Conservation (phyloP, 208 protist species). For the Trichomonas vaginalis region DNA sequence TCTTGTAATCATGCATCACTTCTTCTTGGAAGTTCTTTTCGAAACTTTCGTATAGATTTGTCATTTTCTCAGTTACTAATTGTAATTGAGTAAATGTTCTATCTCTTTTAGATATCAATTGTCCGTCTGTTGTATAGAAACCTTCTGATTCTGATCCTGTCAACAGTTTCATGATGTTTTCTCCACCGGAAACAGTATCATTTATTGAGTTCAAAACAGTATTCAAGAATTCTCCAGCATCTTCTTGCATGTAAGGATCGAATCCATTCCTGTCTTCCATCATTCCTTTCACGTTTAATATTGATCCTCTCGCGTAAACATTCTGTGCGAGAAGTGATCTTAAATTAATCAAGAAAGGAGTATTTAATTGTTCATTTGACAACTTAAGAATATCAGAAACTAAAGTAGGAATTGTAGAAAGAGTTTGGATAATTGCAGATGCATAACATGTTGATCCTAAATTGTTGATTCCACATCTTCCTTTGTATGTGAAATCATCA, state of each 20-base stretch:
- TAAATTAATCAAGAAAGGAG: not conserved
- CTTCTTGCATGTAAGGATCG: not conserved
- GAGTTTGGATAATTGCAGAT: not conserved
- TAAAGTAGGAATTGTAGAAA: not conserved
- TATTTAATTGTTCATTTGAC: not conserved
- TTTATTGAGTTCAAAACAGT: not conserved
- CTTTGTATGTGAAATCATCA: constrained; percentile 3
- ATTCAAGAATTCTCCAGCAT: not conserved
- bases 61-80: not conserved
- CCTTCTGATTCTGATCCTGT: not conserved
- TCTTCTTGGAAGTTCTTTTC: not conserved
- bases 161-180: not conserved
- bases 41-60: not conserved
- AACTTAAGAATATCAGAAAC: not conserved
- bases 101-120: not conserved
- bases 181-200: not conserved
- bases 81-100: not conserved
- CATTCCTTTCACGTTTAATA: not conserved
- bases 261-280: not conserved
- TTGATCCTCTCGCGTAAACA: not conserved
- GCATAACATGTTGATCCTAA: not conserved
- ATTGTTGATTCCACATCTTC: not conserved
- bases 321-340: not conserved
- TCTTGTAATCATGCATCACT: not conserved
- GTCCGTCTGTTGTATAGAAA: not conserved